These are phyloP conservation scores for Garcia nutans DNA, from an alignment of 345 rosid species.

Conservation along the genomic window DNA sequence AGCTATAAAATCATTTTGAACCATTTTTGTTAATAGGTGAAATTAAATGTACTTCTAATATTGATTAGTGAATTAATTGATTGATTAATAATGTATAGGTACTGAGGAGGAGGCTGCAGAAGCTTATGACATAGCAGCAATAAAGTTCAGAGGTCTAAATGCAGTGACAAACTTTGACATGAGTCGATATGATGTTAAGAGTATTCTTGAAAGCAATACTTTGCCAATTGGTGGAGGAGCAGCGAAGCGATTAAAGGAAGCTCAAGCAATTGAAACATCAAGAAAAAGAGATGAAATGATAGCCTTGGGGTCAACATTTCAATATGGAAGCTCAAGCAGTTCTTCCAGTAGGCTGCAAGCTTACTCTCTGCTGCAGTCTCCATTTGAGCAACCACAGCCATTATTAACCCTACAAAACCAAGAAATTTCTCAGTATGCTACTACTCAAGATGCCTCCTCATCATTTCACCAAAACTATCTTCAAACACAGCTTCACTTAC, in stretches of 20 bases:
- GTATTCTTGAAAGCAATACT: slow-evolving; percentile 89
- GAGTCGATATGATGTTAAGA: slow-evolving; percentile 91
- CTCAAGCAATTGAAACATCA: slow-evolving; percentile 90
- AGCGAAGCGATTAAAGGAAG: slow-evolving; percentile 90
- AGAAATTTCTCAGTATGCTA: slow-evolving; percentile 57
- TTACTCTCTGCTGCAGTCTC: slow-evolving; percentile 59
- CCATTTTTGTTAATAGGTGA: no score
- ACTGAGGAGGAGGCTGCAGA: slow-evolving; percentile 99
- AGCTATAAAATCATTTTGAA: no score
- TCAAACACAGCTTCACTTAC: slow-evolving; percentile 78
- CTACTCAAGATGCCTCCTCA: slow-evolving; percentile 47
- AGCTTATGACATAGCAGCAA: slow-evolving; percentile 98
- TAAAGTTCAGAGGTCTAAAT: slow-evolving; percentile 83
- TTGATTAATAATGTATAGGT: slow-evolving; percentile 35
- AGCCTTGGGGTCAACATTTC: slow-evolving; percentile 67
- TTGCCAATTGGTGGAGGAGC: slow-evolving; percentile 98
- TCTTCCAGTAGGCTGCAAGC: slow-evolving; percentile 50
- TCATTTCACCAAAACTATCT: slow-evolving; percentile 60
- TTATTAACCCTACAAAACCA: slow-evolving; percentile 65
- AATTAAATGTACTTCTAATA: no score
- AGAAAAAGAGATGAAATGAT: slow-evolving; percentile 84
- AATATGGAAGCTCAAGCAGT: slow-evolving; percentile 43
- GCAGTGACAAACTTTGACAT: slow-evolving; percentile 98
- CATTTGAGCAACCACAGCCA: slow-evolving; percentile 59
- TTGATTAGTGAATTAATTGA: not conserved